Evolutionary conservation across 352 stramenopile species (phyloP), one percentile per base, ranked within the genome.

Genomic region (Pythium volutum): DNA sequence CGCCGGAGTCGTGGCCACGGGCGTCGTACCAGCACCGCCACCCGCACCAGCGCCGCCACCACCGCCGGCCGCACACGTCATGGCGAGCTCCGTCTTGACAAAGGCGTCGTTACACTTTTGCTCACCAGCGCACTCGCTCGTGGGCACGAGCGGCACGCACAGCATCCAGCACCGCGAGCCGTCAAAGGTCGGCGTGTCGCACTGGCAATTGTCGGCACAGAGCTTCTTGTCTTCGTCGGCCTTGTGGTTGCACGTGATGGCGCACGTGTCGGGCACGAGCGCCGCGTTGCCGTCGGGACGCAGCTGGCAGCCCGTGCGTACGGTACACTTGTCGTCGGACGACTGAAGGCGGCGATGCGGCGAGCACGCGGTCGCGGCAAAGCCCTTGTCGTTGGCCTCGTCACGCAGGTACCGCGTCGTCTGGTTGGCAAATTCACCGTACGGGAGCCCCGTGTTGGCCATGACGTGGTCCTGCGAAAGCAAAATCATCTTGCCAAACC

Each of bases 401-500:
- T 62, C 55, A 16, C 62, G 29, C 29, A 73, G 49, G 56, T 76
- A 71, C 23, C 60, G 59, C 43, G 69, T 68, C 10, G 68, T 64
- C n/a, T 62, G 39, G 57, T 73, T 62, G 45, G 50, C 47, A 51
- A 69, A 76, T 33, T 70, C 53, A 18, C 64, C 55, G 52, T 69
- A 76, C 8, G 65, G 62, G 47, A 76, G 38, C 3, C 66, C 66
- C 3, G 65, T 68, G 65, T 73, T 76, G 61, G 47, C 49, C 65
- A 76, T 73, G n/a, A 64, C 53, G 34, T 67, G 52, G 58, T 73
- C 49, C 12, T 59, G 50, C 26, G 55, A 58, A n/a, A 76, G 59
- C 52, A 76, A 26, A n/a, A 76, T 49, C 69, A 76, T 76, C 65
- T 72, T 72, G 39, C 65, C 65, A 31, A 67, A 88, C 81, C 81